Base-by-base conservation (phyloP, 306 rosid genomes). In the Casuarina glauca region DNA sequence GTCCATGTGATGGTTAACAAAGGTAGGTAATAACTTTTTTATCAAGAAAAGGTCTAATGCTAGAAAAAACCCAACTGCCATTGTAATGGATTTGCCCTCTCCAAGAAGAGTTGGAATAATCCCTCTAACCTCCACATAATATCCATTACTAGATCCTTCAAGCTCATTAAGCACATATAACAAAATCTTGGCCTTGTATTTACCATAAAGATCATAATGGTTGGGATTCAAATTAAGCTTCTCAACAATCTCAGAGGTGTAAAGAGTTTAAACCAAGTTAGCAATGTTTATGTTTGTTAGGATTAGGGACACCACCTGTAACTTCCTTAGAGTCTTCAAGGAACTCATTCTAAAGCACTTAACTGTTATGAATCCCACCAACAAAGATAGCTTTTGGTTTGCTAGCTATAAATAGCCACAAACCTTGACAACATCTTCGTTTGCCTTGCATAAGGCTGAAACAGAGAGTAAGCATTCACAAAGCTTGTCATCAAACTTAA, bases 1-100 rank as follows among this genome's bases (percentile, higher is more conserved):
- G 98, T 62, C 98, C 98, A 87, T 95, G 97, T 19, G 98, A 95
- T 17, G 98, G 98, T 78, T 95, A 97, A 70, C 98, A 97, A 80
- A 95, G 78, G 69, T 97, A 95, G 58, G 97, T 92, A 74, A 95
- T 90, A 74, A 94, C 98, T 93, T 92, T 95, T 80, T 89, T 95
- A 74, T 95, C 89, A 80, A 91, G 97, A 82, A 87, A 95, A 86
- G 98, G 93, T 74, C 98, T 74, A 95, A 82, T 82, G 98, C 98
- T 91, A 92, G 98, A 79, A 97, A 95, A 60, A 95, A 97, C 20
- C 98, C 98, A 62, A 26, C 32, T 1, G 92, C 97, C 41, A 96
- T 91, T 32, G 98, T 91, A 26, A 97, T 95, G 77, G 97, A 95
- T 83, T 95, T 95, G 63, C 97, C 98, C 88, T 95, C 97, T 77